Percentiles rank a stretch among this genome's conserved stretches.
Evolutionary conservation across 148 eudicot species (phyloP).

Genomic region (Diospyros lotus): DNA sequence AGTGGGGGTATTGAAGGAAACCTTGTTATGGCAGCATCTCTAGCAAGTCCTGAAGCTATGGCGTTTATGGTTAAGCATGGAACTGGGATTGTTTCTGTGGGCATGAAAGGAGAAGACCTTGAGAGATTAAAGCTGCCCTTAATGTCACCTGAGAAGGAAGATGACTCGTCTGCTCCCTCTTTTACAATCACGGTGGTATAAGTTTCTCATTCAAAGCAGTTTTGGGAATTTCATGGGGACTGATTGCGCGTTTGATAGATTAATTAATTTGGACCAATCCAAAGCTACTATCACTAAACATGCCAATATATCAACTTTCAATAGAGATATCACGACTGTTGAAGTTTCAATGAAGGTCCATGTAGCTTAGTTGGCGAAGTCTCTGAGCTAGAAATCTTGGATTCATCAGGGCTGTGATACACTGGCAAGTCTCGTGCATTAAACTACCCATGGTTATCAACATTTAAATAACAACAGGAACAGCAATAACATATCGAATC

Average conservation of each 20-base stretch:
- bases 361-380: background rate
- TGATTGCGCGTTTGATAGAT: background rate
- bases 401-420: background rate
- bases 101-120: constrained; percentile 81
- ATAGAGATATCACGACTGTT: background rate
- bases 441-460: too few relatives aligned
- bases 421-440: too few relatives aligned
- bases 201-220: background rate
- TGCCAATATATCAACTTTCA: too few relatives aligned
- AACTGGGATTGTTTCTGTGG: constrained; percentile 86
- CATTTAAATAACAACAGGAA: too few relatives aligned
- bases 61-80: constrained; percentile 81
- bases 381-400: background rate
- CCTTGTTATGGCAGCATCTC: constrained; percentile 79
- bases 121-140: constrained; percentile 72
- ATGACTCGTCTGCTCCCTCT: constrained; percentile 67
- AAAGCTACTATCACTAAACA: background rate
- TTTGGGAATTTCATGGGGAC: background rate
- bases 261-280: background rate
- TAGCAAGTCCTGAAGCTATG: constrained; percentile 39
- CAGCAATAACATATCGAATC: too few relatives aligned
- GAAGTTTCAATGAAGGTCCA: background rate
- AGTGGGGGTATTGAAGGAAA: constrained; percentile 62
- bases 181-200: constrained; percentile 93
- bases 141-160: constrained; percentile 69